These are phyloP conservation scores for Pichia exigua DNA, from an alignment of 805 yeast genomes.

Conservation along the genomic window DNA sequence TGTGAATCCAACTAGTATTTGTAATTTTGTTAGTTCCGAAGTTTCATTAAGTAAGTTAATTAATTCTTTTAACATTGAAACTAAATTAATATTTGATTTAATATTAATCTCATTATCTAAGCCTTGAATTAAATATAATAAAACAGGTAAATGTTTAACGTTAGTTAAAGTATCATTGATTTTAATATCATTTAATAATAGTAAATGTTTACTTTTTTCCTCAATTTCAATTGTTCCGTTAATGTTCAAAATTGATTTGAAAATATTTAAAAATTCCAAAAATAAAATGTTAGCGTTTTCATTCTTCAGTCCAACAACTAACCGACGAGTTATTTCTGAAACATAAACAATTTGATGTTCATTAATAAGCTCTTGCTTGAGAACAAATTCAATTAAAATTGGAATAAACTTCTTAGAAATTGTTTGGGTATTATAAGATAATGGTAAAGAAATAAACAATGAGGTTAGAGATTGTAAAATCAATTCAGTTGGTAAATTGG, in stretches of 20 bases:
- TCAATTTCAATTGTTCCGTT: not conserved
- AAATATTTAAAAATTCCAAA: not conserved
- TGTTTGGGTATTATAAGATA: constrained; percentile 3
- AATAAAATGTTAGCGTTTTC: not conserved
- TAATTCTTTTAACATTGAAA: not conserved
- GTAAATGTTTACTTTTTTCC: not conserved
- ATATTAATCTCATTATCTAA: constrained; percentile 1
- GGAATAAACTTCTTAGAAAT: constrained; percentile 5
- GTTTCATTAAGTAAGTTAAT: not conserved
- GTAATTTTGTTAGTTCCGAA: not conserved
- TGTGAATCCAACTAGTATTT: constrained; percentile 6
- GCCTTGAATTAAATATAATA: constrained; percentile 6
- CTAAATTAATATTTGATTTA: not conserved
- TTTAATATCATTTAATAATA: not conserved
- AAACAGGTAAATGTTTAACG: constrained; percentile 1
- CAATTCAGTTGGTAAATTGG: constrained; percentile 1
- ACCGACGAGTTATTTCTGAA: constrained; percentile 4
- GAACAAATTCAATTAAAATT: not conserved
- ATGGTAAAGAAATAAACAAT: constrained; percentile 2
- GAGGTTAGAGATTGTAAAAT: constrained; percentile 4
- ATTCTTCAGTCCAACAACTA: constrained; percentile 3
- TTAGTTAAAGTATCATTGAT: not conserved
- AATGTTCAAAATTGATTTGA: not conserved
- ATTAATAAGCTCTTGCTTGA: not conserved
- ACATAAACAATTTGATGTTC: constrained; percentile 1